Percentiles rank a stretch among this genome's conserved stretches.
Evolutionary conservation across 176 grass and related monocot species (phyloP).

Genomic region (Otatea glauca): DNA sequence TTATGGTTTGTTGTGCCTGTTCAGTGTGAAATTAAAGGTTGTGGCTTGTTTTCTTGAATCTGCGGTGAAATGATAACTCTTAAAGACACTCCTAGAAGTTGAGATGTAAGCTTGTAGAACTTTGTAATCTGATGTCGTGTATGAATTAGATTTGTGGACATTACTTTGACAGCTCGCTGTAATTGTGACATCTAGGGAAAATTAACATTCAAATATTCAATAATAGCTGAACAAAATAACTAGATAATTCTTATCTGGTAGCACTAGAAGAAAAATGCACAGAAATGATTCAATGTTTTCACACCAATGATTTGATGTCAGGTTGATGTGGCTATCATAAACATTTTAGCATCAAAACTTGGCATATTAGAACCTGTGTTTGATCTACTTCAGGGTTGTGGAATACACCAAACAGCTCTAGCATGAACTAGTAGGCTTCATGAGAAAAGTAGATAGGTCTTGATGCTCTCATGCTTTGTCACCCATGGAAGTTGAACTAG

Average conservation of each 20-base stretch:
- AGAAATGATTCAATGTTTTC: not conserved
- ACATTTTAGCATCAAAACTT: not conserved
- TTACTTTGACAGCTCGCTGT: constrained; percentile 78
- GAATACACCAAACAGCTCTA: too few relatives aligned
- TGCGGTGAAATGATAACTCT: constrained; percentile 45
- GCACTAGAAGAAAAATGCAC: not conserved
- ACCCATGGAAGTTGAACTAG: too few relatives aligned
- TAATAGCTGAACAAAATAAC: not conserved
- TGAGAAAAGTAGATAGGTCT: too few relatives aligned
- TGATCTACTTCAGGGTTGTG: too few relatives aligned
- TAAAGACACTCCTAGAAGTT: constrained; percentile 74
- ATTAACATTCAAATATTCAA: constrained; percentile 24
- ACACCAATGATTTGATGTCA: not conserved
- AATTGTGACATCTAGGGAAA: constrained; percentile 11
- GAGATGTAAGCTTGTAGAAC: constrained; percentile 80
- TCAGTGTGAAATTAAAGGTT: too few relatives aligned
- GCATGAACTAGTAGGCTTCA: too few relatives aligned
- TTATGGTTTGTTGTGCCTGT: too few relatives aligned
- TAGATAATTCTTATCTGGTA: not conserved
- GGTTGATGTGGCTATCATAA: not conserved
- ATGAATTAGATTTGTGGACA: constrained; percentile 78
- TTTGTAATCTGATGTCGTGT: constrained; percentile 89
- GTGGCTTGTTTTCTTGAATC: too few relatives aligned
- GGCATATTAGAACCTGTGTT: too few relatives aligned
- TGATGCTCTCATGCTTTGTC: too few relatives aligned